Percentiles rank a stretch among this genome's conserved stretches.
Evolutionary conservation across 2,329 filamentous ascomycete genomes (phyloP).

Genomic region (Gnomoniopsis smithogilvyi): DNA sequence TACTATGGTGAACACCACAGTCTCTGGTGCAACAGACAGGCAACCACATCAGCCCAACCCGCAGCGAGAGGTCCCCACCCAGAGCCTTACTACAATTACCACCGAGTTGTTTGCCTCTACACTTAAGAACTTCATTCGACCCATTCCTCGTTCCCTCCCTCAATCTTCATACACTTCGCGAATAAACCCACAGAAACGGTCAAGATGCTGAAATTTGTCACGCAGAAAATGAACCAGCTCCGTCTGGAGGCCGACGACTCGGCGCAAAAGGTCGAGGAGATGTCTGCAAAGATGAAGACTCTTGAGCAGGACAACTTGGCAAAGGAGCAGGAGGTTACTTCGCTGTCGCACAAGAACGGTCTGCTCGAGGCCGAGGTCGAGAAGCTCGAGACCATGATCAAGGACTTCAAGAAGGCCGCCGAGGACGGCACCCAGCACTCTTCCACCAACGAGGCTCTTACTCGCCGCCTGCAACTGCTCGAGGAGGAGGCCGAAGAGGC

Average conservation of each 20-base stretch:
- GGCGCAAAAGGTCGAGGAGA: constrained; percentile 77
- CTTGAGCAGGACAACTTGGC: constrained; percentile 92
- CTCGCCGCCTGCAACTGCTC: constrained; percentile 89
- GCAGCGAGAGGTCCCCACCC: too few relatives aligned
- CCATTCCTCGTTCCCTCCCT: background rate
- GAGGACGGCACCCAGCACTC: constrained; percentile 79
- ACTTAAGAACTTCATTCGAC: background rate
- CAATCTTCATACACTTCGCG: background rate
- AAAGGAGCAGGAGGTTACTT: constrained; percentile 98
- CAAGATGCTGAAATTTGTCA: constrained; percentile 25
- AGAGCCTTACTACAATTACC: background rate
- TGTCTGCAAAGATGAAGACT: constrained; percentile 79
- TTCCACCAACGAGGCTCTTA: constrained; percentile 86
- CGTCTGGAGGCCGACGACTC: constrained; percentile 91
- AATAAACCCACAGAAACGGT: constrained; percentile 2
- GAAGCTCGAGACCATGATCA: constrained; percentile 81
- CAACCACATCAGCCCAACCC: background rate
- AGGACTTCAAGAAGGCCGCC: constrained; percentile 83
- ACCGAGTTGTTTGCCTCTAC: background rate
- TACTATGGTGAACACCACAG: constrained; percentile 1
- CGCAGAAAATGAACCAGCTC: constrained; percentile 90
- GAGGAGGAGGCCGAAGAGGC: constrained; percentile 98
- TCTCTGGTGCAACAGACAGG: background rate
- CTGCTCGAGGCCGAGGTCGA: constrained; percentile 88
- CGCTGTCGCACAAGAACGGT: constrained; percentile 91